Conservation (phyloP, 2,329 filamentous ascomycete species). For the Exophiala spinifera region DNA sequence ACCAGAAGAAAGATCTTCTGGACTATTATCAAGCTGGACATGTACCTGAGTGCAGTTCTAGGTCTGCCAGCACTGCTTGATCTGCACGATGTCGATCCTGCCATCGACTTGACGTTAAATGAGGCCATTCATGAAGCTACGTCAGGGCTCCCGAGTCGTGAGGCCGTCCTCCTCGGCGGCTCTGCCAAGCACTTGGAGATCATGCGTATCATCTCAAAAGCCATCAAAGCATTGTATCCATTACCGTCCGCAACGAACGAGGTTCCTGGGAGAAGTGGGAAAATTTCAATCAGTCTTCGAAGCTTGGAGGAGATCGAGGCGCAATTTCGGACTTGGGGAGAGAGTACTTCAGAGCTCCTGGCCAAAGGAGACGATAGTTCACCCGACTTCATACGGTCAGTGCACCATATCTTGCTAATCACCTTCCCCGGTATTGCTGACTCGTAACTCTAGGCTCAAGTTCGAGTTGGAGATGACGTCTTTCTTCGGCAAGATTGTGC, state of each 20-base stretch:
- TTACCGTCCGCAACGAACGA: slow-evolving; percentile 10
- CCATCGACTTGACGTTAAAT: not conserved
- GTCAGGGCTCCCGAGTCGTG: not conserved
- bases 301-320: slow-evolving; percentile 14
- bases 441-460: slow-evolving; percentile 6
- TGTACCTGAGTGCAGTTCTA: slow-evolving; percentile 20
- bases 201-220: slow-evolving; percentile 20
- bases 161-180: slow-evolving; percentile 11
- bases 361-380: not conserved
- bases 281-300: not conserved
- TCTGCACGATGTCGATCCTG: slow-evolving; percentile 19
- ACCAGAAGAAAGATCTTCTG: slow-evolving; percentile 18
- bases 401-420: not conserved
- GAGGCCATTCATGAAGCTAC: not conserved
- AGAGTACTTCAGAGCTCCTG: slow-evolving; percentile 9
- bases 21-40: slow-evolving; percentile 24
- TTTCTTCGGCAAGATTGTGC: slow-evolving; percentile 27
- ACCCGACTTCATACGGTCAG: not conserved
- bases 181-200: slow-evolving; percentile 20
- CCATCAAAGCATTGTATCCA: slow-evolving; percentile 16
- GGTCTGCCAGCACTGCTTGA: slow-evolving; percentile 21
- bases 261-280: not conserved
- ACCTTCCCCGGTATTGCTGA: not conserved
- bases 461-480: slow-evolving; percentile 25
- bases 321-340: slow-evolving; percentile 18